A percentile compares a stretch with the other conserved stretches of the same genome.
phyloP scores from a whole-genome alignment of 169 alveolate genomes.

The Cryptosporidium ubiquitum region DNA sequence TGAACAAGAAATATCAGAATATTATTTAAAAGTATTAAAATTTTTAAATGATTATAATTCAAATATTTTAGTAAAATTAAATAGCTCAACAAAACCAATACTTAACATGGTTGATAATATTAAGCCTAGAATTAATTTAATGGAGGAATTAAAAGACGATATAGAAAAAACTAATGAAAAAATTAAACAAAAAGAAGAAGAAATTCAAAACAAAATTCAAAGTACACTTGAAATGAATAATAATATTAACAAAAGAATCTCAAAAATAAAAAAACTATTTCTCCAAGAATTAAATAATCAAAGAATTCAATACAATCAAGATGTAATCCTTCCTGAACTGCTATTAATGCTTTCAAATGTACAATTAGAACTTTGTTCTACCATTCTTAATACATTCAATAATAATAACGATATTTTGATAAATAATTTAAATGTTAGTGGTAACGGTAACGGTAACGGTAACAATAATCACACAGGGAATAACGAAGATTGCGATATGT shows the following conservation, averaged over 20 bases:
- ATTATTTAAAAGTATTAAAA: constrained; percentile 13
- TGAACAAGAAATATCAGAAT: constrained; percentile 1
- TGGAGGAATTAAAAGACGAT: constrained; percentile 9
- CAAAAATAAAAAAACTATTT: neutral
- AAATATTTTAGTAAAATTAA: neutral
- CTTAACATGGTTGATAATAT: neutral
- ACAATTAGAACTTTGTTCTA: constrained; percentile 52
- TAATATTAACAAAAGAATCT: neutral
- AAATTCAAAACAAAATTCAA: constrained; percentile 7
- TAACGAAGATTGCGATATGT: neutral
- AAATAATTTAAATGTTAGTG: neutral
- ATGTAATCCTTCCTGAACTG: constrained; percentile 44
- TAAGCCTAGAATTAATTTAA: constrained; percentile 1
- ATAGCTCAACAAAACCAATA: neutral
- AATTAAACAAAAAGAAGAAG: constrained; percentile 8
- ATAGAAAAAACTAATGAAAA: neutral
- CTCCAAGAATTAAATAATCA: constrained; percentile 24
- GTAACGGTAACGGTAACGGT: neutral
- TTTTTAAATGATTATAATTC: constrained; percentile 16
- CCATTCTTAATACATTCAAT: neutral
- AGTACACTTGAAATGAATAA: constrained; percentile 8
- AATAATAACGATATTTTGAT: neutral
- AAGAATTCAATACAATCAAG: constrained; percentile 53
- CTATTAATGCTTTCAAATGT: constrained; percentile 48
- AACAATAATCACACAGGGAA: neutral